Conservation (phyloP, 805 yeast genomes). For the Metschnikowia sp. region DNA sequence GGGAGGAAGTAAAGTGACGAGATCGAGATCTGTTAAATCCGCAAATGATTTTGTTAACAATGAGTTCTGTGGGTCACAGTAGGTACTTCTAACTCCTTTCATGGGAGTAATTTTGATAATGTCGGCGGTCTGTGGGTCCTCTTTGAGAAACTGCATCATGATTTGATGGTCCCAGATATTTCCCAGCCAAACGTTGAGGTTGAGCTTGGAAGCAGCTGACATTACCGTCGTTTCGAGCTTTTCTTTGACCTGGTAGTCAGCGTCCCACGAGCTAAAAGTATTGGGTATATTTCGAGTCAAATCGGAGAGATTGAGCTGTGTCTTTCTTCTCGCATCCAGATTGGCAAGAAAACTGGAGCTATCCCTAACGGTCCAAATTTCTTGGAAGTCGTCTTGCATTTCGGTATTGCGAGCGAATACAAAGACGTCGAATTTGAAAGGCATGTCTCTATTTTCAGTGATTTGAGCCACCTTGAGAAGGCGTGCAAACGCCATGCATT, state of each 20-base stretch:
- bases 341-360: conserved; percentile 8
- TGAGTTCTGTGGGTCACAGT: conserved; percentile 17
- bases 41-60: conserved; percentile 3
- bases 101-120: conserved; percentile 5
- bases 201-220: conserved; percentile 71
- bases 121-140: conserved; percentile 5
- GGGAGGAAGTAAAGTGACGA: conserved; percentile 26
- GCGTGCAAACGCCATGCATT: conserved; percentile 25
- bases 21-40: conserved; percentile 4
- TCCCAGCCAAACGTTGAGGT: conserved; percentile 70
- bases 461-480: conserved; percentile 38
- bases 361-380: conserved; percentile 14
- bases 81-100: neutral
- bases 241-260: conserved; percentile 67
- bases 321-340: conserved; percentile 16
- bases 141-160: conserved; percentile 20
- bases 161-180: conserved; percentile 69
- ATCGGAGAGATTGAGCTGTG: conserved; percentile 16
- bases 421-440: conserved; percentile 21
- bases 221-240: conserved; percentile 78
- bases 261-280: conserved; percentile 48
- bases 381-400: conserved; percentile 5
- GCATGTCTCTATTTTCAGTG: conserved; percentile 12
- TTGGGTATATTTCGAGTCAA: conserved; percentile 9
- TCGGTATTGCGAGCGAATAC: conserved; percentile 9